Evolutionary conservation across 352 stramenopile genomes (phyloP).

Genomic region (Phytophthora fragariae): DNA sequence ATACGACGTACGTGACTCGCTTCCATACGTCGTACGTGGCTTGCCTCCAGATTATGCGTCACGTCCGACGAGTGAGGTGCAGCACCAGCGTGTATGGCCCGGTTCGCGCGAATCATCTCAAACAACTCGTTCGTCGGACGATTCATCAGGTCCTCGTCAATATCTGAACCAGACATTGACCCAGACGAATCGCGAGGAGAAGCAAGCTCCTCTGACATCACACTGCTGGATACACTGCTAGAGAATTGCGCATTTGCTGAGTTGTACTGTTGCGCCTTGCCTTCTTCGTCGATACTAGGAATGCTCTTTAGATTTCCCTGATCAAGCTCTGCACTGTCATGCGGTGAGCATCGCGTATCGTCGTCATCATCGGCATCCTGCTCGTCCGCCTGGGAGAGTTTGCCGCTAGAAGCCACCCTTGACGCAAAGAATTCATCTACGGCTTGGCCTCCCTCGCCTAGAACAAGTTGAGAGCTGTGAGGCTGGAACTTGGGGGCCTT

Average conservation of each 20-base stretch:
- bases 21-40: slow-evolving; percentile 34
- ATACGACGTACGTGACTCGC: slow-evolving; percentile 59
- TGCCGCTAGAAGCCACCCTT: slow-evolving; percentile 10
- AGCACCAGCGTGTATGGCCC: not conserved
- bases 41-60: slow-evolving; percentile 21
- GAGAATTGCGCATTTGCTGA: slow-evolving; percentile 26
- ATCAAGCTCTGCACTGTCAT: slow-evolving; percentile 20
- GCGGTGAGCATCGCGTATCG: slow-evolving; percentile 21
- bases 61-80: slow-evolving; percentile 34
- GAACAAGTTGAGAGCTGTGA: slow-evolving; percentile 35
- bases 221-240: slow-evolving; percentile 34
- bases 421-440: slow-evolving; percentile 41
- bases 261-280: slow-evolving; percentile 15
- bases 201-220: slow-evolving; percentile 27
- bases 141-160: slow-evolving; percentile 61
- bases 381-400: slow-evolving; percentile 36
- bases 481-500: slow-evolving; percentile 20
- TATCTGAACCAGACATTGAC: no score
- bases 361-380: slow-evolving; percentile 5
- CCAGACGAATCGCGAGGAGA: slow-evolving; percentile 34
- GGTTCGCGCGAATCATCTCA: slow-evolving; percentile 53
- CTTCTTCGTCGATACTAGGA: slow-evolving; percentile 28
- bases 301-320: slow-evolving; percentile 30
- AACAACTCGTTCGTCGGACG: slow-evolving; percentile 58
- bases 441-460: slow-evolving; percentile 24